These are phyloP conservation scores for Harringtonia lauricola DNA, from an alignment of 2,329 filamentous ascomycete genomes.

Conservation along the genomic window DNA sequence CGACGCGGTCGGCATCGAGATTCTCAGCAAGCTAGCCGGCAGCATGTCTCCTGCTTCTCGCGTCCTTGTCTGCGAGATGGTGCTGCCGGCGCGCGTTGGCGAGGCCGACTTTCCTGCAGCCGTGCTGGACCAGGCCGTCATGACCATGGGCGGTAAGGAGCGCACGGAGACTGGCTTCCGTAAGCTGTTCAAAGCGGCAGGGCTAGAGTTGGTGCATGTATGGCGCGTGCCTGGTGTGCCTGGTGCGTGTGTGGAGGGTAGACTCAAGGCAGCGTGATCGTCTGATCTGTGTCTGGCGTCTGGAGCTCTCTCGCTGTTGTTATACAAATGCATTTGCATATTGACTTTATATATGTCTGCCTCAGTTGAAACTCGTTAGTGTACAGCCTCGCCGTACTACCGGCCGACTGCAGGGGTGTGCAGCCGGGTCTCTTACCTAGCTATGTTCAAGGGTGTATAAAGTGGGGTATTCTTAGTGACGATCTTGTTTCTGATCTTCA, in stretches of 20 bases:
- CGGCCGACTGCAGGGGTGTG: too few relatives aligned
- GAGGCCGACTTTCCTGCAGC: slow-evolving; percentile 19
- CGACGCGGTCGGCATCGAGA: slow-evolving; percentile 19
- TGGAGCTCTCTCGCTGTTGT: too few relatives aligned
- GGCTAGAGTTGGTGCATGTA: slow-evolving; percentile 17
- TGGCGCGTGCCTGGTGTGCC: slow-evolving; percentile 11
- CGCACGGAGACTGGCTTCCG: slow-evolving; percentile 18
- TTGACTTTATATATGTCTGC: too few relatives aligned
- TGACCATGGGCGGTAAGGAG: slow-evolving; percentile 24
- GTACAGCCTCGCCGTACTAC: too few relatives aligned
- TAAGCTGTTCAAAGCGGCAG: slow-evolving; percentile 18
- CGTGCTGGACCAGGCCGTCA: slow-evolving; percentile 21
- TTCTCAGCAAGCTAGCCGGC: slow-evolving; percentile 17
- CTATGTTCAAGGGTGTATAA: too few relatives aligned
- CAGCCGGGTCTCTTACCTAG: too few relatives aligned
- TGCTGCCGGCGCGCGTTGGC: slow-evolving; percentile 17
- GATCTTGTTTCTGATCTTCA: too few relatives aligned
- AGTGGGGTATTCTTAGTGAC: too few relatives aligned
- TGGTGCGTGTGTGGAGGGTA: slow-evolving; percentile 11
- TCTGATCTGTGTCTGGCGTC: too few relatives aligned
- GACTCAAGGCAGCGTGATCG: slow-evolving; percentile 11
- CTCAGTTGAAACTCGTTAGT: too few relatives aligned
- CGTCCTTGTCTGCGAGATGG: slow-evolving; percentile 22
- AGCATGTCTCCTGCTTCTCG: slow-evolving; percentile 21
- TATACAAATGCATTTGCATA: too few relatives aligned